A percentile compares a stretch with the other conserved stretches of the same genome.
These are phyloP conservation scores for Globisporangium radiosum DNA, from an alignment of 352 stramenopile species.

Conservation along the genomic window DNA sequence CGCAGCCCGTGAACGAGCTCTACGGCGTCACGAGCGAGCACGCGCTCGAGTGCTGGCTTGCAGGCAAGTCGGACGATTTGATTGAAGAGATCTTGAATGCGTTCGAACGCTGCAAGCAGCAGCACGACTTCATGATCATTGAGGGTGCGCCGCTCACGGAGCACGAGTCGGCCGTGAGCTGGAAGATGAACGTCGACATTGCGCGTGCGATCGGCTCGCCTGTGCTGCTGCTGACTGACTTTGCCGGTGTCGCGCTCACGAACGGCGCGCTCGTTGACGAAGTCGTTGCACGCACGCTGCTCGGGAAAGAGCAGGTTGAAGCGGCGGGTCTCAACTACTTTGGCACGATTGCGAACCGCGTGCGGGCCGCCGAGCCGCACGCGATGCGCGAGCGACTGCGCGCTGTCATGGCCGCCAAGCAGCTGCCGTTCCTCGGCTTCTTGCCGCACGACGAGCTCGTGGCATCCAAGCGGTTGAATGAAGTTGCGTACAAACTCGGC, in stretches of 20 bases:
- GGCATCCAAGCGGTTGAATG: constrained; percentile 71
- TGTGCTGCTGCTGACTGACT: constrained; percentile 59
- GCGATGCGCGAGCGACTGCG: constrained; percentile 30
- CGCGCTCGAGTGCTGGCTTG: constrained; percentile 44
- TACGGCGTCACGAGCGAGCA: constrained; percentile 55
- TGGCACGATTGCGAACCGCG: constrained; percentile 70
- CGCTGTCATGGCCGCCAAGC: constrained; percentile 24
- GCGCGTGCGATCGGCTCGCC: constrained; percentile 60
- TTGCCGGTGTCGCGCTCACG: constrained; percentile 18
- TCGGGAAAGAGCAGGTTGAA: constrained; percentile 59
- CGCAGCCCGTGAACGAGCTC: constrained; percentile 32
- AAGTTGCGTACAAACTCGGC: constrained; percentile 59
- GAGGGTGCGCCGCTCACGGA: constrained; percentile 63
- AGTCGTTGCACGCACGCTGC: constrained; percentile 44
- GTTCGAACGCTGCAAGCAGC: constrained; percentile 41
- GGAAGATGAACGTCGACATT: constrained; percentile 77
- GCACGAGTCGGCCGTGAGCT: constrained; percentile 67
- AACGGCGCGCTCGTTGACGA: constrained; percentile 36
- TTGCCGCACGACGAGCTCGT: constrained; percentile 61
- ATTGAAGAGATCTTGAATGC: constrained; percentile 62
- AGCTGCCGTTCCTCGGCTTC: constrained; percentile 59
- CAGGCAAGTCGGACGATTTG: constrained; percentile 56
- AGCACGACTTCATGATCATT: constrained; percentile 83
- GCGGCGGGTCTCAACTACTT: constrained; percentile 55
- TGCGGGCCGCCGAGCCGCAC: constrained; percentile 28